These are phyloP conservation scores for Linum lewisii DNA, from an alignment of 345 rosid genomes.

Conservation along the genomic window DNA sequence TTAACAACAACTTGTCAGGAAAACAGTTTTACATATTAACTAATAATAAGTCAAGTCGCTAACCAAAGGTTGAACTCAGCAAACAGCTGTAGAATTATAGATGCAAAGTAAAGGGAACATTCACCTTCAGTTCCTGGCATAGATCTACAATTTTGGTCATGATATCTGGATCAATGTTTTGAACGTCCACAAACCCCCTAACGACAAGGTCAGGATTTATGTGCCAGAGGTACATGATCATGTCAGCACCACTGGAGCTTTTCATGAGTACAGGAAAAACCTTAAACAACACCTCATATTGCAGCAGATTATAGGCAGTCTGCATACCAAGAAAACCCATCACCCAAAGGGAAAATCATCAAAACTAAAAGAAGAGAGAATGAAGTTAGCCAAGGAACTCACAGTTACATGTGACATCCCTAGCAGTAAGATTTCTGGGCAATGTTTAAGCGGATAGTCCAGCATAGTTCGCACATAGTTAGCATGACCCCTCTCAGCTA, in stretches of 20 bases:
- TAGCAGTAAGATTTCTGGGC: conserved; percentile 80
- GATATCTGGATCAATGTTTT: conserved; percentile 43
- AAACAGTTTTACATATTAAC: not conserved
- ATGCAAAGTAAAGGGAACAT: not conserved
- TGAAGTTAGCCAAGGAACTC: conserved; percentile 10
- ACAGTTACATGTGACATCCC: conserved; percentile 84
- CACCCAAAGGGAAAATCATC: not conserved
- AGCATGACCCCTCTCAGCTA: conserved; percentile 83
- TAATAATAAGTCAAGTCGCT: not conserved
- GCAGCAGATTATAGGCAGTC: conserved; percentile 83
- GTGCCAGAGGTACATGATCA: conserved; percentile 68
- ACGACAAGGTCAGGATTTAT: conserved; percentile 58
- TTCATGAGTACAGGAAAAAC: conserved; percentile 61
- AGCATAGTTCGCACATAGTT: conserved; percentile 55
- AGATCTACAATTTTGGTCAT: conserved; percentile 52
- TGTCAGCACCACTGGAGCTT: conserved; percentile 35
- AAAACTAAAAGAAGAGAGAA: not conserved
- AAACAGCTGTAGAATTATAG: not conserved
- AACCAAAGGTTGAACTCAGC: not conserved
- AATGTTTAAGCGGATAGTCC: conserved; percentile 68
- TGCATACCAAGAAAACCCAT: conserved; percentile 25
- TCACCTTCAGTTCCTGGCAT: conserved; percentile 83
- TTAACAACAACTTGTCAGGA: too few species aligned
- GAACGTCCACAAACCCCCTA: conserved; percentile 60
- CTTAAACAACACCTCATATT: conserved; percentile 50